Evolutionary conservation across 192 early-diverging fungal species (phyloP), one percentile per base, ranked within the genome.

Genomic region (Ambispora gerdemannii): DNA sequence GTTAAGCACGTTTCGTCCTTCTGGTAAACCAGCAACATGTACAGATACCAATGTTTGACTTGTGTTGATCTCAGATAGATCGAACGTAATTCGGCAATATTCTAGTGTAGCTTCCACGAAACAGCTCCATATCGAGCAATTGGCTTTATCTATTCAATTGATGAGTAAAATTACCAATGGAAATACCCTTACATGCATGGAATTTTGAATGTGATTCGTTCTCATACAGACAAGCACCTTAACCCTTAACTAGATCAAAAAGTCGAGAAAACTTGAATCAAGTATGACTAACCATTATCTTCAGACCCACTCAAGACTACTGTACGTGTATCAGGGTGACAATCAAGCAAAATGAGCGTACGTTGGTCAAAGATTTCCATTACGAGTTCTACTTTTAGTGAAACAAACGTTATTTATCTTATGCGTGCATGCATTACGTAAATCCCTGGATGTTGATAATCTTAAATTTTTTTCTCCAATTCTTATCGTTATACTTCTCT

Each of bases 71-170:
- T 65, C 72, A 4, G 56, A 69, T 19, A 69, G 27, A 27, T 73
- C 72, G 32, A 73, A 73, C 52, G 47, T 33, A 2, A 73, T 34
- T 6, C 72, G 72, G 56, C 72, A 73, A 50, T 73, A 73, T 33
- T 73, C 72, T 24, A 73, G 33, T 6, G 72, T 68, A 25, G 50
- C 72, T 55, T 73, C 72, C 3, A 69, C 67, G 27, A 73, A 61
- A 20, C 72, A 73, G 25, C 52, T 28, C 72, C 72, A 73, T 50
- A 73, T 43, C 13, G 72, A 20, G 55, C 66, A 73, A 4, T 43
- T 3, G 55, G 66, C 43, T 27, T 19, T 34, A 22, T 53, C 7
- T 53, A 20, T n/a, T 53, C 20, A 22, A 43, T 43, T 43, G 3
- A n/a, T 20, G 15, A 47, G 43, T 10, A 17, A 47, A 47, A 47